Evolutionary conservation across 345 rosid species (phyloP), one percentile per base, ranked within the genome.

Genomic region (Eutrema heterophyllum): DNA sequence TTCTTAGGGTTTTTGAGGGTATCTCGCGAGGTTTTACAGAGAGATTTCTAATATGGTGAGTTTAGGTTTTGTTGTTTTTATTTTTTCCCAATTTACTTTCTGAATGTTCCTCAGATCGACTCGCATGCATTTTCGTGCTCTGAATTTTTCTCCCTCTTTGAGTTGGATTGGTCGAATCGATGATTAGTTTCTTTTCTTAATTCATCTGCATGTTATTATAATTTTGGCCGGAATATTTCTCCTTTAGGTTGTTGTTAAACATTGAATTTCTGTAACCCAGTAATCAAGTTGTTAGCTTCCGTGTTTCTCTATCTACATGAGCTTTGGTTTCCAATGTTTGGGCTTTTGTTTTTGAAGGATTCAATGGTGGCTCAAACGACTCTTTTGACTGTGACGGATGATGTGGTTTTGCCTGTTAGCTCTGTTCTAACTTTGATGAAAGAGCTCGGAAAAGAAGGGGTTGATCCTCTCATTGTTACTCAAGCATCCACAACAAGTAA

Each of bases 401-500:
- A 61, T 53, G 32, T 62, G 13, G 54, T 83, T 36, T 76, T 86
- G 48, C 74, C 81, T 11, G 45, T 74, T 61, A 77, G 74, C 69
- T 71, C 81, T 52, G 82, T 83, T 76, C 43, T 68, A 6, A 36
- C 78, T 75, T 33, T 80, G 13, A 60, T 78, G 27, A 74, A 75
- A 84, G 82, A 75, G 76, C 72, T 78, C 64, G 81, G 64, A 14
- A 75, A 55, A 10, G 83, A 69, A 29, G 77, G 66, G 55, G 30
- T 68, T 40, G 81, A 84, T 62, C 85, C 91, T 80, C 77, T 76
- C 48, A 72, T 87, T 36, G 72, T 89, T 41, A 82, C 91, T 11
- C 96, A 87, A 76, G 88, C 96, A 15, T 84, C 88, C 41, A 68
- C 79, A 44, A 46, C 82, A 49, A 81, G 97, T 89, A 85, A 30